A percentile compares a stretch with the other conserved stretches of the same genome.
phyloP scores from a whole-genome alignment of 495 filamentous ascomycete species.

The Hypomontagnella monticulosa region DNA sequence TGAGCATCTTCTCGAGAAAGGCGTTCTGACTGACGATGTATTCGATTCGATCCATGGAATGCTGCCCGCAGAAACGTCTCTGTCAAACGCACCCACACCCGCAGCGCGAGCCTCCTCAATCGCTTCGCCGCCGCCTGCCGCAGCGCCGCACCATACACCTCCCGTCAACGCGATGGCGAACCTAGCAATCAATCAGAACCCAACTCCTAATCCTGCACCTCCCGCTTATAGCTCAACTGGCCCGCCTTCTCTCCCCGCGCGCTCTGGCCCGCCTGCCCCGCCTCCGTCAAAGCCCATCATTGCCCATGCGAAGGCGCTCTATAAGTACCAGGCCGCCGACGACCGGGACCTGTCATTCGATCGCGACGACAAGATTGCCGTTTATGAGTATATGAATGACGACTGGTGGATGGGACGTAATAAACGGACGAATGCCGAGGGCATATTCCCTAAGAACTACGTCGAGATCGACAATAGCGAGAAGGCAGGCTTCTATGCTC shows the following conservation, averaged over 20 bases:
- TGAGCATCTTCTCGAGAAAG: slow-evolving; percentile 83
- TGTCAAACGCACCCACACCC: slow-evolving; percentile 59
- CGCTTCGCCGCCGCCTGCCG: slow-evolving; percentile 38
- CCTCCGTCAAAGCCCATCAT: slow-evolving; percentile 67
- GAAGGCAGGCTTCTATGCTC: slow-evolving; percentile 47
- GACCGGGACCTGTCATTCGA: slow-evolving; percentile 80
- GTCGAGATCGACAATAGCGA: slow-evolving; percentile 66
- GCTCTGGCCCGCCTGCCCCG: slow-evolving; percentile 56
- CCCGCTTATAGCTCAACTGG: slow-evolving; percentile 63
- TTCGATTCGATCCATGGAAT: slow-evolving; percentile 75
- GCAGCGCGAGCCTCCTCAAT: slow-evolving; percentile 46
- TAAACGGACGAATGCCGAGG: slow-evolving; percentile 78
- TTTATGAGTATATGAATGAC: slow-evolving; percentile 90
- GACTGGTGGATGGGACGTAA: slow-evolving; percentile 97
- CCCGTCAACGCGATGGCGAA: slow-evolving; percentile 52
- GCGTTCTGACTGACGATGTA: slow-evolving; percentile 74
- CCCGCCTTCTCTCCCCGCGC: slow-evolving; percentile 64
- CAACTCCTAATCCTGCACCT: slow-evolving; percentile 44
- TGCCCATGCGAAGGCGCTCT: slow-evolving; percentile 80
- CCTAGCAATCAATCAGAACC: slow-evolving; percentile 56
- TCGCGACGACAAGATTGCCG: slow-evolving; percentile 77
- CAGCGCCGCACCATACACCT: slow-evolving; percentile 50
- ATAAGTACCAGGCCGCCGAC: slow-evolving; percentile 81
- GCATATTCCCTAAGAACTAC: slow-evolving; percentile 90
- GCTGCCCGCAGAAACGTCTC: slow-evolving; percentile 73